Evolutionary conservation across 2,329 filamentous ascomycete species (phyloP).

Genomic region (Chaetomium sp.): DNA sequence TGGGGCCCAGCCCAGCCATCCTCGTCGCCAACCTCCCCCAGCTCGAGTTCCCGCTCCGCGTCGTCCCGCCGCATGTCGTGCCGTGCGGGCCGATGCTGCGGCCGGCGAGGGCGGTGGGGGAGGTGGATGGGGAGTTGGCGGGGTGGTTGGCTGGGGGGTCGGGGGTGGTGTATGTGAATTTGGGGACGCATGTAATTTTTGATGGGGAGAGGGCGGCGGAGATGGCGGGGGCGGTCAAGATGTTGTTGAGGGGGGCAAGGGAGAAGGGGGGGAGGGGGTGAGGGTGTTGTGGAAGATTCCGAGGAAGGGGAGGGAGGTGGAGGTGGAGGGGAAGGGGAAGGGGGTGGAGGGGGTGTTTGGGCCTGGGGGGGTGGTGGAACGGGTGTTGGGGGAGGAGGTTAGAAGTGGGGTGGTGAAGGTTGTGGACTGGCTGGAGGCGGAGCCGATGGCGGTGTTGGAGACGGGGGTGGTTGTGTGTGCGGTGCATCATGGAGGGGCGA

Average conservation of each 20-base stretch:
- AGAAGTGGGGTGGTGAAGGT: not conserved
- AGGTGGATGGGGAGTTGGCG: not conserved
- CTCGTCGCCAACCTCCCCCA: slow-evolving; percentile 14
- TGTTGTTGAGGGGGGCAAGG: not conserved
- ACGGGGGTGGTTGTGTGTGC: slow-evolving; percentile 10
- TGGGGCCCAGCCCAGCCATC: not conserved
- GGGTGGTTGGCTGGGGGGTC: not conserved
- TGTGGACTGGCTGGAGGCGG: slow-evolving; percentile 13
- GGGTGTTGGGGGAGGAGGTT: not conserved
- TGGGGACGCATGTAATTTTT: slow-evolving; percentile 16
- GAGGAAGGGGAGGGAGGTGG: not conserved
- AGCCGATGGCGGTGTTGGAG: slow-evolving; percentile 11
- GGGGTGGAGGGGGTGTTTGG: not conserved
- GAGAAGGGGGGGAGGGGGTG: not conserved
- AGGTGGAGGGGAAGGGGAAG: not conserved
- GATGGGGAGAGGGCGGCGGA: slow-evolving; percentile 4
- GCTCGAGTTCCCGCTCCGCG: slow-evolving; percentile 5
- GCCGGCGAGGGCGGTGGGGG: not conserved
- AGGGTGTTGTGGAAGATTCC: slow-evolving; percentile 19
- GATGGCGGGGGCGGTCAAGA: slow-evolving; percentile 15
- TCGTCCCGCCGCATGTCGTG: not conserved
- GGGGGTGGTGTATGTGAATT: slow-evolving; percentile 8
- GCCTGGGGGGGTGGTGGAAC: not conserved
- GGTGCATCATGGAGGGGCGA: slow-evolving; percentile 20
- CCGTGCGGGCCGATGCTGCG: slow-evolving; percentile 17